Conservation (phyloP, 768 basidiomycete genomes). For the Leccinellum rugosiceps region DNA sequence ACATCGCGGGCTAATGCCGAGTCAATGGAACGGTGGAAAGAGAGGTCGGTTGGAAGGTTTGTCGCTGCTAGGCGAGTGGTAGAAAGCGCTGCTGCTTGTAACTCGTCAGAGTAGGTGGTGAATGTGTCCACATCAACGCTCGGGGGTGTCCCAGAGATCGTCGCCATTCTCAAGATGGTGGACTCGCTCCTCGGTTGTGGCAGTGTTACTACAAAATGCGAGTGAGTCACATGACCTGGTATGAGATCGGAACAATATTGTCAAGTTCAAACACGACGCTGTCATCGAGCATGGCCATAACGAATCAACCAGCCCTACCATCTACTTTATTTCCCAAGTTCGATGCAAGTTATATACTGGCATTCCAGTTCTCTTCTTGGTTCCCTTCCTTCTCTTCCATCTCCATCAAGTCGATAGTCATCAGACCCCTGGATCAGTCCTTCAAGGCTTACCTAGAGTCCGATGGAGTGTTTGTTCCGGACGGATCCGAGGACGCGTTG, state of each 20-base stretch:
- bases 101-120: conserved; percentile 48
- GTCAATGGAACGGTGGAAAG: conserved; percentile 90
- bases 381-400: conserved; percentile 63
- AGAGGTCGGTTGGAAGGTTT: conserved; percentile 67
- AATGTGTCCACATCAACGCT: conserved; percentile 36
- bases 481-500: conserved; percentile 76
- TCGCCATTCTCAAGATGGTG: conserved; percentile 10
- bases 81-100: conserved; percentile 61
- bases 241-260: neutral
- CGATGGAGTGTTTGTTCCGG: conserved; percentile 83
- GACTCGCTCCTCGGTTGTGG: neutral
- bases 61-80: conserved; percentile 59
- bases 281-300: neutral
- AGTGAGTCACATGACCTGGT: conserved; percentile 11
- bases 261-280: neutral
- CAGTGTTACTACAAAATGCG: neutral
- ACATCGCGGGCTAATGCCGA: conserved; percentile 62
- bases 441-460: conserved; percentile 74
- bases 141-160: neutral
- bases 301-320: neutral
- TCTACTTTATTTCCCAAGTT: conserved; percentile 46
- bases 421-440: conserved; percentile 59
- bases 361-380: conserved; percentile 86
- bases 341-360: conserved; percentile 51
- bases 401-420: conserved; percentile 70